Evolutionary conservation across 2,329 filamentous ascomycete species (phyloP).

Genomic region (Xylaria polymorpha): DNA sequence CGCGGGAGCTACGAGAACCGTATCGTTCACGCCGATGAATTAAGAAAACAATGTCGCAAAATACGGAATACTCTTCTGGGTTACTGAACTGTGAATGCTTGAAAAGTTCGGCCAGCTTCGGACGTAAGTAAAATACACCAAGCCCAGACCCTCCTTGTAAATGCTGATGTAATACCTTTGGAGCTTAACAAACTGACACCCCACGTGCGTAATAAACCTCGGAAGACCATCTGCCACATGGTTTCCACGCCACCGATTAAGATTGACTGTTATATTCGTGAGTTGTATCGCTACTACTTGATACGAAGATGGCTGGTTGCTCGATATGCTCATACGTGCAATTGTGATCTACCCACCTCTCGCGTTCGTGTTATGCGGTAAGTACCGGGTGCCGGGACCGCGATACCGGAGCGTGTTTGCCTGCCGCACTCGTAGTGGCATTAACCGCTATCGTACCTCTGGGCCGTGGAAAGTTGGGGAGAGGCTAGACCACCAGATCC

Average conservation of each 20-base stretch:
- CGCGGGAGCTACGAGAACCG: conserved; percentile 28
- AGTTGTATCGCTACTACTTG: neutral
- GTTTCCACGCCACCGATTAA: neutral
- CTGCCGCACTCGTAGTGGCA: conserved; percentile 10
- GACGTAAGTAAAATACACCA: neutral
- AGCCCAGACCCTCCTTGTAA: neutral
- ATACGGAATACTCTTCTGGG: neutral
- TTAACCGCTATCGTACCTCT: neutral
- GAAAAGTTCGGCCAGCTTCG: neutral
- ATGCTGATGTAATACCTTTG: neutral
- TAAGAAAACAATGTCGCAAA: conserved; percentile 19
- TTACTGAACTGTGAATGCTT: neutral
- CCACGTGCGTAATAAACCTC: too few species aligned
- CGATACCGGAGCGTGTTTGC: conserved; percentile 12
- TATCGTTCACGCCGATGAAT: conserved; percentile 34
- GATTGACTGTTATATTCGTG: neutral
- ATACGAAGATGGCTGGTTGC: neutral
- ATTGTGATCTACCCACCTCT: neutral
- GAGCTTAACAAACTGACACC: too few species aligned
- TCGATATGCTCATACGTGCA: neutral
- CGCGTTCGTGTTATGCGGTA: too few species aligned
- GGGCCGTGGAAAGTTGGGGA: neutral
- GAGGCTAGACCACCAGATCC: conserved; percentile 25
- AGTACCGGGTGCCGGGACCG: neutral
- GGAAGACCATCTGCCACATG: too few species aligned